These are phyloP conservation scores for Aspergillus versicolor DNA, from an alignment of 2,329 filamentous ascomycete genomes.

Conservation along the genomic window DNA sequence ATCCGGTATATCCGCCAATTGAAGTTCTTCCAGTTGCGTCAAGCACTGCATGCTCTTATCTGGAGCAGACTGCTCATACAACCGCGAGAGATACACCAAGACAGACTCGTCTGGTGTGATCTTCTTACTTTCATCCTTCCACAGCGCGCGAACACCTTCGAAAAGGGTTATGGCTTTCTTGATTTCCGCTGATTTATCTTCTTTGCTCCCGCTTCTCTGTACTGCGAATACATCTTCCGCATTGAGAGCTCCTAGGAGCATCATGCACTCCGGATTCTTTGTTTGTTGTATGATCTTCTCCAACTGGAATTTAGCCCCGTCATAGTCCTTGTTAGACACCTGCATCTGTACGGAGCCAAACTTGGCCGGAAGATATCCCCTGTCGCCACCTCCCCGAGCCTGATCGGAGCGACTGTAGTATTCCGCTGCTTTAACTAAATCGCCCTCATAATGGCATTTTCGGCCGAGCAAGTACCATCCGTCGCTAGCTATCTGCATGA, in stretches of 20 bases:
- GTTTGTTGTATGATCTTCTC: conserved; percentile 92
- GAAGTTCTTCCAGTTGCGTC: conserved; percentile 86
- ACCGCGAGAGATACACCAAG: conserved; percentile 82
- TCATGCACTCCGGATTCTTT: conserved; percentile 84
- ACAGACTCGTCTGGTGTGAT: conserved; percentile 79
- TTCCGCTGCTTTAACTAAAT: conserved; percentile 72
- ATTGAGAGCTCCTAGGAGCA: conserved; percentile 83
- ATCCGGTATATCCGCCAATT: conserved; percentile 73
- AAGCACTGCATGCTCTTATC: conserved; percentile 92
- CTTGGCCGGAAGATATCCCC: conserved; percentile 88
- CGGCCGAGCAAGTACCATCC: conserved; percentile 94
- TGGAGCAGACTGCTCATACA: conserved; percentile 82
- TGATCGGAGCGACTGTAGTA: conserved; percentile 90
- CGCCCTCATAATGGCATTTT: conserved; percentile 82
- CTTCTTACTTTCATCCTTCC: conserved; percentile 91
- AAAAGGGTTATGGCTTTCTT: conserved; percentile 85
- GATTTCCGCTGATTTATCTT: conserved; percentile 81
- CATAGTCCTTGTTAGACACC: conserved; percentile 77
- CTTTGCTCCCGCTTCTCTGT: conserved; percentile 74
- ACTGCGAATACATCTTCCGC: conserved; percentile 89
- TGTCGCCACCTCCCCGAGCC: conserved; percentile 85
- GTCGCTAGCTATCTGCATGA: conserved; percentile 94
- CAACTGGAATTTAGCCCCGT: conserved; percentile 86
- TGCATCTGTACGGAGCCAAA: conserved; percentile 90
- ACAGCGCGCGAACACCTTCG: conserved; percentile 79